A percentile compares a stretch with the other conserved stretches of the same genome.
Evolutionary conservation across 768 basidiomycete species (phyloP).

Genomic region (Boletus rubescentipes): DNA sequence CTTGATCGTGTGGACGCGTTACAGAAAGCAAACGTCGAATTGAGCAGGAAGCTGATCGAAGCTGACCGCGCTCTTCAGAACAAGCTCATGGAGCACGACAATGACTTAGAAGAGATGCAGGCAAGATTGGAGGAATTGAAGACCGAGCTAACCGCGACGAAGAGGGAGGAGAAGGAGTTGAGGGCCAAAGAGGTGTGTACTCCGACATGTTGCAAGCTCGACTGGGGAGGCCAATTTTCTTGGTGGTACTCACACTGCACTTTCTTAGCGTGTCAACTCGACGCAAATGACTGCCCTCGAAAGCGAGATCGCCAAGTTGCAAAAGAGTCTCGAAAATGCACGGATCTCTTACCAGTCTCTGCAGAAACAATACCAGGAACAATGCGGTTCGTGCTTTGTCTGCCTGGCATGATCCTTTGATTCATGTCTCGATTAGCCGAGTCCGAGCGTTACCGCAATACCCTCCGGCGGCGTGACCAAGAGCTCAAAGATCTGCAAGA

Average conservation of each 20-base stretch:
- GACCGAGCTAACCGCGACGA: constrained; percentile 73
- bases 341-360: constrained; percentile 71
- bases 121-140: constrained; percentile 71
- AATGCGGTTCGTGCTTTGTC: constrained; percentile 59
- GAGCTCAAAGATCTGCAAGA: constrained; percentile 67
- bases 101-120: constrained; percentile 82
- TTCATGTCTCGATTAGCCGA: constrained; percentile 43
- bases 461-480: constrained; percentile 73
- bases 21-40: constrained; percentile 69
- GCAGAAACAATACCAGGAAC: constrained; percentile 88
- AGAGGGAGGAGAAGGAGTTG: constrained; percentile 92
- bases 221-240: background rate
- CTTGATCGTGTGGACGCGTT: constrained; percentile 73
- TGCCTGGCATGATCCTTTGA: background rate
- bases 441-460: constrained; percentile 76
- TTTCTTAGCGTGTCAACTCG: constrained; percentile 55
- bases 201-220: constrained; percentile 2
- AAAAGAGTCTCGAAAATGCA: constrained; percentile 71
- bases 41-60: constrained; percentile 73
- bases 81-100: constrained; percentile 73
- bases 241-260: constrained; percentile 8
- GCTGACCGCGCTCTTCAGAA: constrained; percentile 66
- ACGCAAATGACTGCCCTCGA: constrained; percentile 71
- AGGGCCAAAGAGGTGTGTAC: constrained; percentile 74
- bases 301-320: constrained; percentile 73